Evolutionary conservation across 2,329 filamentous ascomycete genomes (phyloP).

Genomic region (Sporothrix pseudoabietina): DNA sequence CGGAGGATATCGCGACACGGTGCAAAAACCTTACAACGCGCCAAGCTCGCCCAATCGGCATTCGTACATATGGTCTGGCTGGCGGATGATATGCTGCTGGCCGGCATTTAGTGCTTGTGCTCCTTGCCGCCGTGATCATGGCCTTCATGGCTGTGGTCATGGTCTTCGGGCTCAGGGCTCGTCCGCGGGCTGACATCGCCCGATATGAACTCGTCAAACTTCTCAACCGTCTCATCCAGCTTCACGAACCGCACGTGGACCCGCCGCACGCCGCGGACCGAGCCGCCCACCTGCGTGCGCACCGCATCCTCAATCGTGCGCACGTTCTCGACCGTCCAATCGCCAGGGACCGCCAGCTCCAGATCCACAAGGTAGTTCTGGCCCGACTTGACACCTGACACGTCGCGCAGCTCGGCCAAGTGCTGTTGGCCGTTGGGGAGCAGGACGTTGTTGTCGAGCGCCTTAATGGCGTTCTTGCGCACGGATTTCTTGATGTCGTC

Average conservation of each 20-base stretch:
- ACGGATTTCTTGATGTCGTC: slow-evolving; percentile 77
- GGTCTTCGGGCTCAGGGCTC: slow-evolving; percentile 63
- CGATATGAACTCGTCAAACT: slow-evolving; percentile 77
- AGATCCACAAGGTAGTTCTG: slow-evolving; percentile 95
- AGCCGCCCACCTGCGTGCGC: slow-evolving; percentile 70
- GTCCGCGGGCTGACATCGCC: slow-evolving; percentile 60
- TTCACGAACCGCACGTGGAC: slow-evolving; percentile 83
- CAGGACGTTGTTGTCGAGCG: slow-evolving; percentile 45
- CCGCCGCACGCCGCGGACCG: slow-evolving; percentile 80
- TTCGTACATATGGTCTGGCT: neutral
- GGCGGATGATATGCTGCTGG: neutral
- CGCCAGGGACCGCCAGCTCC: slow-evolving; percentile 75
- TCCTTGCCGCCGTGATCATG: slow-evolving; percentile 41
- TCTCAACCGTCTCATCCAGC: slow-evolving; percentile 58
- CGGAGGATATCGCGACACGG: neutral
- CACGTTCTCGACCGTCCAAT: slow-evolving; percentile 74
- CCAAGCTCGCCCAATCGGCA: neutral
- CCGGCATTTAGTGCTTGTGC: slow-evolving; percentile 26
- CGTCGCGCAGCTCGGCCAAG: slow-evolving; percentile 70
- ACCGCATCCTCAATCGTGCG: slow-evolving; percentile 72
- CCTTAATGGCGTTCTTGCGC: slow-evolving; percentile 63
- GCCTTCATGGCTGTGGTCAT: slow-evolving; percentile 49
- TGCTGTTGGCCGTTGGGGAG: slow-evolving; percentile 57
- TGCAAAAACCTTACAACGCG: neutral
- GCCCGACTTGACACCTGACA: slow-evolving; percentile 91